Base-by-base conservation (phyloP, 345 rosid genomes). In the Populus deltoides region DNA sequence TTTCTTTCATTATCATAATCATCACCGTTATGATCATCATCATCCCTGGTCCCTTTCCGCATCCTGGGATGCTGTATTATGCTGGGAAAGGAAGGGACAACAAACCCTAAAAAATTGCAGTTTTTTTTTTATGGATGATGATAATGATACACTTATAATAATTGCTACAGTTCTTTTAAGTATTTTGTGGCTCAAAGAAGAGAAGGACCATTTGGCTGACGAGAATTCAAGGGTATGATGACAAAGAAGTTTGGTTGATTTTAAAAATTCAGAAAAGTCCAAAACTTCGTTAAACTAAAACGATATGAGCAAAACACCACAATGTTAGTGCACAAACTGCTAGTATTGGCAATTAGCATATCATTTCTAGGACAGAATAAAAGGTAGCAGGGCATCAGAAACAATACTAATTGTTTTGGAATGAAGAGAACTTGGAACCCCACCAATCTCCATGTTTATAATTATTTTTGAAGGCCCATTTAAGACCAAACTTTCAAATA, bases 21-120 rank as follows among this genome's bases (percentile, higher is more conserved):
- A 85, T 84, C 59, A 67, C 59, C 49, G n/a, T 71, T 16, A 78
- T 76, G 67, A 72, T 76, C 31, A 70, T 74, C 74, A 18, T 68
- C 74, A 45, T 45, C 62, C 62, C 47, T 11, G 47, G 61, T 43
- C 71, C 43, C 76, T 71, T 38, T 66, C 68, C 69, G 71, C 70
- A 38, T 79, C 85, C 68, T 88, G 85, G 85, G 90, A 88, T 88
- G 86, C 87, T 81, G 53, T 61, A 41, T 57, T 27, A 15, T 88
- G 89, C 80, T 73, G 38, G 73, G 51, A 80, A 81, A 76, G 80
- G 17, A 31, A 27, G 69, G 72, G 90, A 81, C 90, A 83, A 7
- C 29, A 65, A 49, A 31, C 75, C 80, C 80, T 47, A 31, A 69
- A 70, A 45, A 53, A 39, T 63, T 68, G 77, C 70, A 24, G 47